Base-by-base conservation (phyloP, 1,139 yeast genomes). In the Saccharomyces hybrid region DNA sequence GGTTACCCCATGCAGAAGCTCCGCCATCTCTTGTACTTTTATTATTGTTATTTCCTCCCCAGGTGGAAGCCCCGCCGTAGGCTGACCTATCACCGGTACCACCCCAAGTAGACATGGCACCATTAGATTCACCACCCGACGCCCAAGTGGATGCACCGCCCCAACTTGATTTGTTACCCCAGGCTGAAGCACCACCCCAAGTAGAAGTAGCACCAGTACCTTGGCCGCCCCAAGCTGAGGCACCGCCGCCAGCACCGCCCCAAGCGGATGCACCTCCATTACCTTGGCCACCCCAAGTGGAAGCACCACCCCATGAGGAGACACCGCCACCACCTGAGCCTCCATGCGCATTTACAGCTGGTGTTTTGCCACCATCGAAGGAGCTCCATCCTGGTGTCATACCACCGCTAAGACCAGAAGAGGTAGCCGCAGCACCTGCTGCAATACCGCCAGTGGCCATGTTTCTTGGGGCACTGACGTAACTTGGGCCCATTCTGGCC, bases 301-400 rank as follows among this genome's bases (percentile, higher is more conserved):
- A 76, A 5, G 77, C 76, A 50, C 73, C 75, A 49, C 80, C 79
- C 79, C 81, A 77, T 2, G 81, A 69, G 0, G 82, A 76, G 20
- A 76, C 70, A 26, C 71, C 71, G n/a, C 78, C 76, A 27, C 71
- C 71, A 16, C 78, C 76, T 20, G 75, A 70, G 31, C 74, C 54
- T 61, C 76, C 70, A 53, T 69, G 68, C 27, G 75, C 67, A 47
- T 73, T 74, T 8, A 75, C 75, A 5, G 81, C 75, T 3, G 83
- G 81, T 3, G 82, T 78, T 57, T 75, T 73, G 32, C 79, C 78
- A 26, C 76, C 75, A 53, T 66, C 70, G 51, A 71, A 69, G 13
- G 78, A 70, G 53, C 73, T 64, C 81, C 81, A 78, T 3, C 80
- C 78, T 1, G 85, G 84, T 2, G 82, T 78, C 56, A 75, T 76